Base-by-base conservation (phyloP, 208 protist genomes). In the Porcisia hertigi region DNA sequence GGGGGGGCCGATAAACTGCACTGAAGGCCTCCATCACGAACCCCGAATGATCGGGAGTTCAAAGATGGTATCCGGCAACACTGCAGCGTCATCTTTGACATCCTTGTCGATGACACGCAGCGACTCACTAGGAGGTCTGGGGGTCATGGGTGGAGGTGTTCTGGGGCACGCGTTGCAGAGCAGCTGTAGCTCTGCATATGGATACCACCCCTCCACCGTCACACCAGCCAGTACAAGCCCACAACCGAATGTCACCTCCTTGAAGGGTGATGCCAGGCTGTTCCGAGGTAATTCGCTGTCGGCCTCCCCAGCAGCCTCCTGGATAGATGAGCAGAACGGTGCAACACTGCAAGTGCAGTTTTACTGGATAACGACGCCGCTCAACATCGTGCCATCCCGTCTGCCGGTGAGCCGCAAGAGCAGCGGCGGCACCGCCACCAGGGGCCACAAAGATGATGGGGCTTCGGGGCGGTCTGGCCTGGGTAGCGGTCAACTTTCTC, bases 341-440 rank as follows among this genome's bases (percentile, higher is more conserved):
- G 72, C 78, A 5, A 82, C 78, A 34, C 73, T 82, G 66, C 78
- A 78, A 54, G 78, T 82, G 25, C 78, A 82, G 67, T 78, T 82
- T 66, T 64, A 82, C 43, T 82, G 78, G 78, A 30, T 78, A 53
- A 39, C 69, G 3, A 82, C 78, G 11, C 78, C 78, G 16, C 55
- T 52, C 3, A 69, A 69, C 36, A 60, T 82, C 47, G 53, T 30
- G 53, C 72, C 72, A 55, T 58, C 73, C 23, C 66, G 72, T 16
- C 72, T 43, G 34, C 58, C 34, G 2, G 72, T 39, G 43, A 36
- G 57, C 49, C n/a, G 41, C 12, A 72, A 66, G n/a, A 30, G 6
- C 11, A 72, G 52, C 30, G 71, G n/a, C 34, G 47, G 41, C 55
- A 16, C 30, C 5, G 43, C 16, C 53, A 8, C 1, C 53, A 30